These are phyloP conservation scores for Ceratobasidium sp. DNA, from an alignment of 1,284 basidiomycete genomes.

Conservation along the genomic window DNA sequence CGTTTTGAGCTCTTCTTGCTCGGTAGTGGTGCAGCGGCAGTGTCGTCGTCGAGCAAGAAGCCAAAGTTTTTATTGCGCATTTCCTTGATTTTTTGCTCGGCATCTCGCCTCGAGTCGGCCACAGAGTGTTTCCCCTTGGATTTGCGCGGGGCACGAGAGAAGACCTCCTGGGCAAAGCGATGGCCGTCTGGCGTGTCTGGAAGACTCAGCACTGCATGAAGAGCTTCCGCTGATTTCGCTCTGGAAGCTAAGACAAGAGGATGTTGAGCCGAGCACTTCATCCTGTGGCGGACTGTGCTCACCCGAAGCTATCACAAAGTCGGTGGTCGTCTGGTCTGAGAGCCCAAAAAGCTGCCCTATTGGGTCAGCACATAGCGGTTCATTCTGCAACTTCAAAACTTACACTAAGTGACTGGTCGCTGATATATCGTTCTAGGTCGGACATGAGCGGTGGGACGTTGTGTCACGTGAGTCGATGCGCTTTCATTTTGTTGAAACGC, in stretches of 20 bases:
- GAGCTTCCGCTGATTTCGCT: slow-evolving; percentile 78
- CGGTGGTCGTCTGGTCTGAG: slow-evolving; percentile 79
- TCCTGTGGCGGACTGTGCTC: slow-evolving; percentile 45
- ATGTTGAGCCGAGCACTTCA: background rate
- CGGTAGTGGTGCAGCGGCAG: slow-evolving; percentile 52
- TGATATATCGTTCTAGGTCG: slow-evolving; percentile 76
- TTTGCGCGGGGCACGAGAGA: slow-evolving; percentile 73
- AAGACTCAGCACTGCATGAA: slow-evolving; percentile 74
- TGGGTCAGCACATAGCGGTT: background rate
- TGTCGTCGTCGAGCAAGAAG: slow-evolving; percentile 73
- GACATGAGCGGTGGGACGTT: slow-evolving; percentile 21
- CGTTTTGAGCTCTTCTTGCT: slow-evolving; percentile 52
- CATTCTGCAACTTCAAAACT: slow-evolving; percentile 47
- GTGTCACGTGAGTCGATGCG: background rate
- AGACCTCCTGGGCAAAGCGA: slow-evolving; percentile 79
- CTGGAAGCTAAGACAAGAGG: slow-evolving; percentile 65
- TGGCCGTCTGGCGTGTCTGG: slow-evolving; percentile 79
- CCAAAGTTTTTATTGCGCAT: slow-evolving; percentile 77
- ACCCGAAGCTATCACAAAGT: slow-evolving; percentile 86
- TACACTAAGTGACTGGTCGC: slow-evolving; percentile 82
- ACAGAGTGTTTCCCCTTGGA: slow-evolving; percentile 66
- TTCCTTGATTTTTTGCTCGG: slow-evolving; percentile 71
- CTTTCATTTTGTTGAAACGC: background rate
- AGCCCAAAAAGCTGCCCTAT: slow-evolving; percentile 74
- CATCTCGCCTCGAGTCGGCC: slow-evolving; percentile 60